These are phyloP conservation scores for Solanum chacoense DNA, from an alignment of 305 asterid genomes.

Conservation along the genomic window DNA sequence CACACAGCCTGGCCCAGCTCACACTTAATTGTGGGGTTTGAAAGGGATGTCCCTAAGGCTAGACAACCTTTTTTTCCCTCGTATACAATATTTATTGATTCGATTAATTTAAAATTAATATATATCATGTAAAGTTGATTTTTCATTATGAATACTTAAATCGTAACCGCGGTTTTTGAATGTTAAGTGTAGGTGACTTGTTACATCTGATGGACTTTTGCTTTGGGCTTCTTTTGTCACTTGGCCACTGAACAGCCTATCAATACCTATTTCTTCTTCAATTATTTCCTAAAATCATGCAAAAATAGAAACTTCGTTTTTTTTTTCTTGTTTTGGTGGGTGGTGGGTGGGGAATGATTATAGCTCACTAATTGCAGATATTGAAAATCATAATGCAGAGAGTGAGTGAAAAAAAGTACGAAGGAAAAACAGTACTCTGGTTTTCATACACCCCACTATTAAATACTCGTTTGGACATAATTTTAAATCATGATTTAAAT, in stretches of 20 bases:
- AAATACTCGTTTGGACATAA: neutral
- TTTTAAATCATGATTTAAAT: too few species aligned
- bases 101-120: neutral
- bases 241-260: neutral
- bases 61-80: neutral
- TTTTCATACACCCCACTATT: neutral
- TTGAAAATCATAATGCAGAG: neutral
- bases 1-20: neutral
- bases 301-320: neutral
- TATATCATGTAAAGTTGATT: neutral
- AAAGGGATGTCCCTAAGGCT: constrained; percentile 7
- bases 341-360: neutral
- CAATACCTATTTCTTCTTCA: neutral
- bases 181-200: constrained; percentile 1
- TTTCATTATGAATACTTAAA: neutral
- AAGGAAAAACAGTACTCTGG: neutral
- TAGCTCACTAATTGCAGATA: neutral
- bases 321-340: neutral
- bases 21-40: constrained; percentile 1
- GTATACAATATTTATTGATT: neutral
- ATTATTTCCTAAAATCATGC: neutral
- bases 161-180: too few species aligned
- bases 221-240: constrained; percentile 2
- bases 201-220: constrained; percentile 8
- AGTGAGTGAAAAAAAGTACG: neutral